Conservation (phyloP, 1,284 basidiomycete species). For the Puccinia horiana region DNA sequence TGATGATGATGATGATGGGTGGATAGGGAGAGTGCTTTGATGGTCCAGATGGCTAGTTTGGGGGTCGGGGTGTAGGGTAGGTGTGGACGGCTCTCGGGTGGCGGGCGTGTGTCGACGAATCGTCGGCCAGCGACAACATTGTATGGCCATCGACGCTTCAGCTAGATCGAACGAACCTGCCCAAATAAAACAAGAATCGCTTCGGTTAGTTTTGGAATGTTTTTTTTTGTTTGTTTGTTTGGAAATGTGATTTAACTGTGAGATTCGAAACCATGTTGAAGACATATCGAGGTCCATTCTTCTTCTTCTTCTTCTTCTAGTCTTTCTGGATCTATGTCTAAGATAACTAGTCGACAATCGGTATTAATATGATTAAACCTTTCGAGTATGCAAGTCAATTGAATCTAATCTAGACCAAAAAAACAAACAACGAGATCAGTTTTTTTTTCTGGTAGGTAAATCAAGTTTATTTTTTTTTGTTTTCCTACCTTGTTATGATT, state of each 20-base stretch:
- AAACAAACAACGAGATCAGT: not conserved
- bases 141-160: constrained; percentile 21
- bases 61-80: not conserved
- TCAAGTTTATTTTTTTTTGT: not conserved
- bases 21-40: too few relatives aligned
- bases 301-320: not conserved
- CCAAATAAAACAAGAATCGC: not conserved
- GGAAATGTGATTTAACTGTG: constrained; percentile 4
- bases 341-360: not conserved
- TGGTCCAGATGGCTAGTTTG: not conserved
- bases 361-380: not conserved
- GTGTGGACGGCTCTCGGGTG: not conserved
- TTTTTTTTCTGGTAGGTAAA: too few relatives aligned
- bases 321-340: not conserved
- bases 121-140: constrained; percentile 10
- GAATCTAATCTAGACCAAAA: not conserved
- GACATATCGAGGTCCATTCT: not conserved
- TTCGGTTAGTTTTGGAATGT: not conserved
- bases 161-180: constrained; percentile 4
- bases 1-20: not conserved
- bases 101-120: not conserved
- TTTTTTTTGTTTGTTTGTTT: too few relatives aligned
- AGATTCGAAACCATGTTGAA: constrained; percentile 30
- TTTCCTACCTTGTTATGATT: constrained; percentile 4
- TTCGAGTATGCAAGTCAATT: not conserved